Conservation (phyloP, 257 asterid species). For the Rhazya stricta region DNA sequence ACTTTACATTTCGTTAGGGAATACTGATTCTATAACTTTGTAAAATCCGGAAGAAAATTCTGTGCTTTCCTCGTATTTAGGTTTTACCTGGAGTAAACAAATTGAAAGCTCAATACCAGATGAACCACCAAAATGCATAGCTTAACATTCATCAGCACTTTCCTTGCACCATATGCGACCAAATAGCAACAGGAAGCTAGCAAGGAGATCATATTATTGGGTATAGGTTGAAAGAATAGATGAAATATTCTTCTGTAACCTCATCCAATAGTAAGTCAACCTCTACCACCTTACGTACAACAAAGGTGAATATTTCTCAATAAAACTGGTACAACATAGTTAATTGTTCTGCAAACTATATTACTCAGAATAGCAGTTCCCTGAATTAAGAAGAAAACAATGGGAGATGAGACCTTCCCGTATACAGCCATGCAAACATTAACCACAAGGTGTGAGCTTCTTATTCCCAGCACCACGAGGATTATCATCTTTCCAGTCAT, state of each 20-base stretch:
- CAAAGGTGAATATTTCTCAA: neutral
- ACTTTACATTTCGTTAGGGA: too few species aligned
- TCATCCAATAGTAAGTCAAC: neutral
- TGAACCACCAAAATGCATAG: neutral
- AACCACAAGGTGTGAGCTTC: slow-evolving; percentile 97
- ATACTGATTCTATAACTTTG: too few species aligned
- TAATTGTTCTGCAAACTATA: neutral
- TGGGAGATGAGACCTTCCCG: neutral
- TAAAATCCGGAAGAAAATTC: neutral
- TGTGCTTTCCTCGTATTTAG: neutral
- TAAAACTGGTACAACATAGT: neutral
- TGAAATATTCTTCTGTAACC: neutral
- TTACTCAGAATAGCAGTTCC: neutral
- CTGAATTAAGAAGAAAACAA: neutral
- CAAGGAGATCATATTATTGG: neutral
- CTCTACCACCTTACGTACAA: neutral
- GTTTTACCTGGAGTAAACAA: neutral
- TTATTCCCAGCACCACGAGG: slow-evolving; percentile 97
- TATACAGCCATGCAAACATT: slow-evolving; percentile 5
- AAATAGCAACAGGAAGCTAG: neutral
- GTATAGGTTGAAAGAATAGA: neutral
- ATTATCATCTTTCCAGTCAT: slow-evolving; percentile 98
- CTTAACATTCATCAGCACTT: neutral
- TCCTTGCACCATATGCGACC: neutral
- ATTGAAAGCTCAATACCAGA: too few species aligned